Percentiles rank a stretch among this genome's conserved stretches.
These are phyloP conservation scores for Arthroderma sp. DNA, from an alignment of 2,329 filamentous ascomycete genomes.

Conservation along the genomic window DNA sequence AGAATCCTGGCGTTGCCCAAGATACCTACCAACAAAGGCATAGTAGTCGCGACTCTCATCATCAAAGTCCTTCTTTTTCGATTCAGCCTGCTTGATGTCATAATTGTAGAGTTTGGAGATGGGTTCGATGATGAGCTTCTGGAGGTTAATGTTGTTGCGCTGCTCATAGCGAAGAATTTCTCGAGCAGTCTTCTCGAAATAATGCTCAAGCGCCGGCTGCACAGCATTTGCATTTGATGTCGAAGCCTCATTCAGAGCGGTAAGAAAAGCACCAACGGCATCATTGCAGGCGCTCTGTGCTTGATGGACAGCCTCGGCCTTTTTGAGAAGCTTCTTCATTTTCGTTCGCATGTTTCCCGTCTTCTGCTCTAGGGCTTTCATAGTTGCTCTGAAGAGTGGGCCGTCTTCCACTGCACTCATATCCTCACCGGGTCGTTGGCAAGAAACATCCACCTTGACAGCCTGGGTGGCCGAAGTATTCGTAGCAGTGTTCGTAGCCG, in stretches of 20 bases:
- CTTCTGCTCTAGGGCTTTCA: slow-evolving; percentile 92
- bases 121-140: slow-evolving; percentile 89
- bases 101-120: slow-evolving; percentile 81
- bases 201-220: slow-evolving; percentile 92
- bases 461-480: neutral
- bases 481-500: neutral
- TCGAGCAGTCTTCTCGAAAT: slow-evolving; percentile 90
- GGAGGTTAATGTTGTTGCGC: slow-evolving; percentile 69
- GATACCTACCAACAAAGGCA: slow-evolving; percentile 81
- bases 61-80: slow-evolving; percentile 95
- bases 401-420: slow-evolving; percentile 79
- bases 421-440: slow-evolving; percentile 74
- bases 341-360: slow-evolving; percentile 84
- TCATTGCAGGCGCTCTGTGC: slow-evolving; percentile 78
- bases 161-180: slow-evolving; percentile 82
- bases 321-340: slow-evolving; percentile 93
- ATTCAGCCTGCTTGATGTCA: slow-evolving; percentile 94
- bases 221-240: slow-evolving; percentile 89
- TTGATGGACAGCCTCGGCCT: slow-evolving; percentile 74
- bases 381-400: slow-evolving; percentile 87
- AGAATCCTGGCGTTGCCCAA: slow-evolving; percentile 92
- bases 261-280: slow-evolving; percentile 67
- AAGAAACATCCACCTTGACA: slow-evolving; percentile 78
- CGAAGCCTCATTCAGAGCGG: slow-evolving; percentile 74
- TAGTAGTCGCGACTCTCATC: slow-evolving; percentile 99